Evolutionary conservation across 495 filamentous ascomycete species (phyloP).

Genomic region (Penicillium riverlandense): DNA sequence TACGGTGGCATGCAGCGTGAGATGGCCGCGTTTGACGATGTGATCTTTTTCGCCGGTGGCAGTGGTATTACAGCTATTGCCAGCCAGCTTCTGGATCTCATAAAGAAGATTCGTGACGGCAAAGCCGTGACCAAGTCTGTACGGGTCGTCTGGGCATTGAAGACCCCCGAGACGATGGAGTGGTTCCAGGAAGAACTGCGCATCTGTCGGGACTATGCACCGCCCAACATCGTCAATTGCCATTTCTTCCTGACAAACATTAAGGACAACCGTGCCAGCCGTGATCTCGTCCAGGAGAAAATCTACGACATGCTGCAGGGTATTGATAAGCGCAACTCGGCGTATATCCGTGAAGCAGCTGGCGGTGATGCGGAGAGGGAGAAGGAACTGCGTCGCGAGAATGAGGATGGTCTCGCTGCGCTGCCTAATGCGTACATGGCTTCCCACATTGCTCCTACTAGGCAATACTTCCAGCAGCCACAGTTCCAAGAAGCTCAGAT

Average conservation of each 20-base stretch:
- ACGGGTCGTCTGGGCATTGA: slow-evolving; percentile 86
- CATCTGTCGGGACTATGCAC: slow-evolving; percentile 79
- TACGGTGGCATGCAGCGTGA: slow-evolving; percentile 92
- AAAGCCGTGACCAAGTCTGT: slow-evolving; percentile 89
- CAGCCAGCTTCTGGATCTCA: slow-evolving; percentile 80
- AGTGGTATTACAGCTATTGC: slow-evolving; percentile 93
- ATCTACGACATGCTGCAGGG: slow-evolving; percentile 75
- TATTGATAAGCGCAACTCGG: slow-evolving; percentile 75
- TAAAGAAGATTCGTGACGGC: slow-evolving; percentile 88
- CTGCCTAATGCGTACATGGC: slow-evolving; percentile 51
- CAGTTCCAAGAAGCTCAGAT: too few species aligned
- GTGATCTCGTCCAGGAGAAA: slow-evolving; percentile 65
- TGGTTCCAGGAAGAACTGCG: slow-evolving; percentile 96
- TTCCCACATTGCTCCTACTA: slow-evolving; percentile 6
- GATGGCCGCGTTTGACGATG: slow-evolving; percentile 87
- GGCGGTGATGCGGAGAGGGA: slow-evolving; percentile 71
- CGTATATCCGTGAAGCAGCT: slow-evolving; percentile 72
- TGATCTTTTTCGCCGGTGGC: slow-evolving; percentile 86
- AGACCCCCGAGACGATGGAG: slow-evolving; percentile 85
- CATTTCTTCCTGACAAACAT: slow-evolving; percentile 81
- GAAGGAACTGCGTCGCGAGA: slow-evolving; percentile 72
- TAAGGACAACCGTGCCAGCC: slow-evolving; percentile 48
- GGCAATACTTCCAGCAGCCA: slow-evolving; percentile 10
- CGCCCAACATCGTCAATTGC: slow-evolving; percentile 76
- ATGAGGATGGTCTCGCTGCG: slow-evolving; percentile 76